Percentiles rank a stretch among this genome's conserved stretches.
Conservation (phyloP, 768 basidiomycete genomes). For the Lactarius pseudohatsudake region DNA sequence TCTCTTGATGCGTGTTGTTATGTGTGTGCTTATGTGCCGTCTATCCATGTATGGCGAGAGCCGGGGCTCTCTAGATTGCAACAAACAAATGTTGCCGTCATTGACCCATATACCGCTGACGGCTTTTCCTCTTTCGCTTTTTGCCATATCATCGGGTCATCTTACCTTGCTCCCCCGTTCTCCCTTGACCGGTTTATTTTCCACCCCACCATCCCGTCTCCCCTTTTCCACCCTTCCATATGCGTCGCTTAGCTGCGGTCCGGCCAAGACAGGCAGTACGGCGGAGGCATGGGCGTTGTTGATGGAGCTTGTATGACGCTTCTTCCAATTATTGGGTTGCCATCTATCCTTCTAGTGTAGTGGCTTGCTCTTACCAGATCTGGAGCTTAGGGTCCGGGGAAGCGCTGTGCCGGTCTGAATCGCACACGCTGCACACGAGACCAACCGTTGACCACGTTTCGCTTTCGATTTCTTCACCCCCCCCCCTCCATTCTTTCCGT, state of each 20-base stretch:
- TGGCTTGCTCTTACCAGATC: conserved; percentile 19
- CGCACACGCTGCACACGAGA: neutral
- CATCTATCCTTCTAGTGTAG: conserved; percentile 5
- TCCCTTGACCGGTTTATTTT: conserved; percentile 2
- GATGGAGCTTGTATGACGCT: conserved; percentile 16
- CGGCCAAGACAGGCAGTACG: neutral
- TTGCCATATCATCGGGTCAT: conserved; percentile 10
- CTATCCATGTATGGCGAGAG: neutral
- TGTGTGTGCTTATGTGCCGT: neutral
- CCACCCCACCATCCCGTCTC: neutral
- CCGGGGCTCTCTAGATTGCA: conserved; percentile 10
- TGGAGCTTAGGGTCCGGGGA: conserved; percentile 19
- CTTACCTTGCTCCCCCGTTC: conserved; percentile 4
- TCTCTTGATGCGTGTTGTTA: conserved; percentile 1
- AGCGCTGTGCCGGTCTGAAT: conserved; percentile 1
- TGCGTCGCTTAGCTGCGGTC: conserved; percentile 3
- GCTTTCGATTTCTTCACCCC: conserved; percentile 2
- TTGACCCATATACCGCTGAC: neutral
- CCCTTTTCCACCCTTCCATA: conserved; percentile 15
- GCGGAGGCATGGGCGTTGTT: conserved; percentile 9
- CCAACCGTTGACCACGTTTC: neutral
- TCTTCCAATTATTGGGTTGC: conserved; percentile 7
- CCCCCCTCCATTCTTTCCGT: conserved; percentile 5
- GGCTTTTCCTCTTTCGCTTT: conserved; percentile 20
- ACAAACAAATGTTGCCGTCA: conserved; percentile 17